Evolutionary conservation across 192 early-diverging fungal species (phyloP), one percentile per base, ranked within the genome.

Genomic region (Obelidium mucronatum): DNA sequence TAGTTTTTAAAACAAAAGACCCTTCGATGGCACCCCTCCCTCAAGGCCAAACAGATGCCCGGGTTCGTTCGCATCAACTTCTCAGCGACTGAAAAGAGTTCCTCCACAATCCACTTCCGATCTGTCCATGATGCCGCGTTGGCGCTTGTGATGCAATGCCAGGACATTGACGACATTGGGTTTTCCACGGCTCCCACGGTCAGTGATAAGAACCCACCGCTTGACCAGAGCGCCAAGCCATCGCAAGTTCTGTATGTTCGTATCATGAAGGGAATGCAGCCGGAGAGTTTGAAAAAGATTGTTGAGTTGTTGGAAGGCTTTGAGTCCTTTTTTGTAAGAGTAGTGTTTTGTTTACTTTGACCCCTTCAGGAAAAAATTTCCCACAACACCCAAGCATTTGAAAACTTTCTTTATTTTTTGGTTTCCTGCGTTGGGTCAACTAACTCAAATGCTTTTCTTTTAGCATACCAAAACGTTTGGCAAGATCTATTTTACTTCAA

Each of bases 1-100:
- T 51, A 22, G 48, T 13, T 51, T 51, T 22, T 51, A 51, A 8
- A 13, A 8, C 48, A 13, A 8, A 30, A 8, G 8, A 8, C 15
- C 33, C 33, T 11, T 60, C 24, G 8, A 30, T 60, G 11, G 8
- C 22, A 60, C 58, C 28, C 58, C 58, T 60, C 28, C 33, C 39
- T 22, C n/a, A 37, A 72, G 69, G 69, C 69, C 31, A 72, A 72
- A 36, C 31, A 59, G 13, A 24, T 72, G 2, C 69, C 69, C 26
- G 69, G 69, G 8, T 72, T 72, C 54, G 53, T 72, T 4, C 51
- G 69, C 51, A 72, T 72, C 35, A 72, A 72, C 69, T 72, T 72
- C 54, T 35, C 28, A 26, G 52, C 69, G n/a, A 54, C 69, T 3
- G 69, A 72, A 15, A 55, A 59, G 34, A 72, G 36, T 55, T 30